Conservation (phyloP, 1,139 yeast genomes). For the Pichia terricola region DNA sequence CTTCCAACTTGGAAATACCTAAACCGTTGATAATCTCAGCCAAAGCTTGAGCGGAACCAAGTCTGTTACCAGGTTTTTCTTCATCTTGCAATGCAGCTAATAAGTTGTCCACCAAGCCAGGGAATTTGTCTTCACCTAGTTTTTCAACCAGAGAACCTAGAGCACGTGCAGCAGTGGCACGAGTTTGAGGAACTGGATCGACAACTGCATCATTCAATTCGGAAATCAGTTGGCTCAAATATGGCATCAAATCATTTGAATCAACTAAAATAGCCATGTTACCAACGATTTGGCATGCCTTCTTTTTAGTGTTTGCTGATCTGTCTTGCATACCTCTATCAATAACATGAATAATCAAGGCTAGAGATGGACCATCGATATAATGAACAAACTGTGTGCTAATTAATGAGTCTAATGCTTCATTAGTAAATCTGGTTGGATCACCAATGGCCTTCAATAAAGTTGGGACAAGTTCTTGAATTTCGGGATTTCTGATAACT, state of each 20-base stretch:
- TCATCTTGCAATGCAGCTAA: constrained; percentile 72
- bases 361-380: constrained; percentile 96
- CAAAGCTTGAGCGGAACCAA: constrained; percentile 96
- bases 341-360: constrained; percentile 86
- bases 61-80: constrained; percentile 77
- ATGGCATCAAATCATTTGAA: constrained; percentile 75
- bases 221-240: constrained; percentile 62
- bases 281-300: constrained; percentile 97
- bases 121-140: constrained; percentile 93
- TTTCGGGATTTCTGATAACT: constrained; percentile 95
- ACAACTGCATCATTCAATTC: constrained; percentile 94
- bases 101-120: constrained; percentile 77
- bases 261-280: constrained; percentile 96
- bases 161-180: constrained; percentile 97
- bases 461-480: constrained; percentile 81
- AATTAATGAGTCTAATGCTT: constrained; percentile 76
- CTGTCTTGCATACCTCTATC: constrained; percentile 94
- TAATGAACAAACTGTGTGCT: constrained; percentile 93
- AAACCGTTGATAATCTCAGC: constrained; percentile 91
- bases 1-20: constrained; percentile 81
- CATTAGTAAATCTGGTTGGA: constrained; percentile 83
- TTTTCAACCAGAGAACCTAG: constrained; percentile 93
- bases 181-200: constrained; percentile 94
- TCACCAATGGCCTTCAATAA: constrained; percentile 91
- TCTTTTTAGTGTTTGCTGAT: constrained; percentile 83